Base-by-base conservation (phyloP, 306 rosid genomes). In the Hylodesmum podocarpum region DNA sequence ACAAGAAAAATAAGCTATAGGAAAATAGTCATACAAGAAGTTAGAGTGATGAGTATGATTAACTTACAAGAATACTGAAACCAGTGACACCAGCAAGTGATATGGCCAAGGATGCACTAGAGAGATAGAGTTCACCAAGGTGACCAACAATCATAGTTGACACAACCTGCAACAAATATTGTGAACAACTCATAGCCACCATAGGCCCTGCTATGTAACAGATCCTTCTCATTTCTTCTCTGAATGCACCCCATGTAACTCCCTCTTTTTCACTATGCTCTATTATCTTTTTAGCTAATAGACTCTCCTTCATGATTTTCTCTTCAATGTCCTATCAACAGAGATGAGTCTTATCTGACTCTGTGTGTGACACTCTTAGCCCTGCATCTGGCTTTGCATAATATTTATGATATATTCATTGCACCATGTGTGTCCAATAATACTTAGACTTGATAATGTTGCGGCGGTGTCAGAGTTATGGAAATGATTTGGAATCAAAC, bases 131-230 rank as follows among this genome's bases (percentile, higher is more conserved):
- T 39, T 87, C 78, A 14, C 80, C 75, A 0, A 87, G 78, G 62
- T 89, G 91, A 44, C 91, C 91, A 7, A 77, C 88, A 85, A 86
- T 81, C 87, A 86, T 84, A 18, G 44, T 57, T 4, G 92, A 69
- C 64, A 81, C 51, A 21, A 77, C 66, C 79, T 86, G 85, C 70
- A 85, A 63, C 70, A 85, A 16, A 46, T 68, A 83, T 24, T 86
- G 87, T 1, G 89, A 75, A 4, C 81, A 51, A 19, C 28, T 39
- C 8, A 80, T 84, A 27, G 82, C 76, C 63, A 85, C 66, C 75
- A 84, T 34, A 0, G 88, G 92, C 5, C 84, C 87, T 41, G 82
- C 88, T 66, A 86, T 31, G 1, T 13, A 22, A 22, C 73, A 39
- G 15, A 82, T 47, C 64, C 79, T 86, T 71, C 86, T 86, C 46